Evolutionary conservation across 164 flowering plant genomes (phyloP), one percentile per base, ranked within the genome.

Genomic region (Vitis amurensis): DNA sequence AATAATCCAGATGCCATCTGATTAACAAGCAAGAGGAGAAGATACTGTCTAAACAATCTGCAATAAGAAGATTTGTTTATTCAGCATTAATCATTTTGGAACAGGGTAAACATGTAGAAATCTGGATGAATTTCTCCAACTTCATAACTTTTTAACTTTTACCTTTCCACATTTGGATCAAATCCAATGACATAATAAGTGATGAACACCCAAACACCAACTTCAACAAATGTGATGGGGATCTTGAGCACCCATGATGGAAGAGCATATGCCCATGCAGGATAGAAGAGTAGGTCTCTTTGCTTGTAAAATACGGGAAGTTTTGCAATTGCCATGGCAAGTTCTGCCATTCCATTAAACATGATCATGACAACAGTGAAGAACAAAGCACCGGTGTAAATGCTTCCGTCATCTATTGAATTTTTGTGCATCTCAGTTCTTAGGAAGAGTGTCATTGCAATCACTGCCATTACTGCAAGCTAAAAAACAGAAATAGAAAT

Each of bases 131-230:
- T 31, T 31, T 31, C 44, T 31, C 0, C 44, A 31, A 31, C 44
- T 31, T 31, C 37, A 3, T 31, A 31, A 31, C 6, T 31, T 31
- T 31, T 31, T 56, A 12, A 17, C 16, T 48, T 67, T 72, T 31
- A 87, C 96, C 96, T 91, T 68, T 67, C 79, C 10, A 72, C 76
- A 70, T 82, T 66, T 9, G 95, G 91, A 50, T 86, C 92, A 56
- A 82, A 77, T 17, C 91, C 93, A 61, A 85, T 74, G 15, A 80
- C 81, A 77, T 89, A 91, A 47, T 91, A 89, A 2, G 91, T 82
- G 9, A 82, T 59, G 68, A 76, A 13, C 9, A 85, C 82, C 86
- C 87, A 85, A 37, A 91, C 53, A 8, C 69, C 74, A 29, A 83
- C 80, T 67, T 91, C 97, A 4, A 89, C 0, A 29, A 85, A 53